A percentile compares a stretch with the other conserved stretches of the same genome.
Conservation (phyloP, 208 protist species). For the Leishmania arabica region DNA sequence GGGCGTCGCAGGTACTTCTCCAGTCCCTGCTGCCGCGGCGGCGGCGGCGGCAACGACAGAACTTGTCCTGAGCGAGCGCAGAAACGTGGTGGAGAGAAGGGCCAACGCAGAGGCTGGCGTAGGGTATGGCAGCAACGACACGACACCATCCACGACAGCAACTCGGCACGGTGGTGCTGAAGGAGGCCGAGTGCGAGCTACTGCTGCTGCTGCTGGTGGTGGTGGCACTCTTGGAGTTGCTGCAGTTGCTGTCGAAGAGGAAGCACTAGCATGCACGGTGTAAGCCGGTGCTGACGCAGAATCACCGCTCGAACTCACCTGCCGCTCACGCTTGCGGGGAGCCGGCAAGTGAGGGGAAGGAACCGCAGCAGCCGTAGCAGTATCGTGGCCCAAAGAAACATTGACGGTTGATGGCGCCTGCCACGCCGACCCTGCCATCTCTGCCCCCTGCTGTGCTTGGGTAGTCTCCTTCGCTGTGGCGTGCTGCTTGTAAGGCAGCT, state of each 20-base stretch:
- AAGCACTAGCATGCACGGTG: background rate
- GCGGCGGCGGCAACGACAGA: background rate
- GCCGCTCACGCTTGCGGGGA: background rate
- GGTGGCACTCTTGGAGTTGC: background rate
- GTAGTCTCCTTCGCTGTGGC: background rate
- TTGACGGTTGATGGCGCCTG: background rate
- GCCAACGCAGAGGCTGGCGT: conserved; percentile 30
- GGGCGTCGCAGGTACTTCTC: background rate
- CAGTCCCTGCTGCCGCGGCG: background rate
- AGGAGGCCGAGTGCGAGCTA: background rate
- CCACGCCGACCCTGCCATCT: background rate
- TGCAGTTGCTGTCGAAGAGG: background rate
- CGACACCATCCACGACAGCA: conserved; percentile 9
- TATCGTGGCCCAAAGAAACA: background rate
- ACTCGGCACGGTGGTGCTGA: conserved; percentile 3
- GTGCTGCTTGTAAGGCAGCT: background rate
- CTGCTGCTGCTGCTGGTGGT: background rate
- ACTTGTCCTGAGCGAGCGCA: background rate
- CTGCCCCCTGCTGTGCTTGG: background rate
- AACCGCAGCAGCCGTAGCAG: background rate
- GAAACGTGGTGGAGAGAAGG: conserved; percentile 42
- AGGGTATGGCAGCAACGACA: conserved; percentile 55
- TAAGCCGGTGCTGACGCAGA: background rate
- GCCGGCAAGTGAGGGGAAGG: background rate
- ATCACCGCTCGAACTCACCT: background rate